Evolutionary conservation across 805 yeast species (phyloP), one percentile per base, ranked within the genome.

Genomic region (Candida tibetensis): DNA sequence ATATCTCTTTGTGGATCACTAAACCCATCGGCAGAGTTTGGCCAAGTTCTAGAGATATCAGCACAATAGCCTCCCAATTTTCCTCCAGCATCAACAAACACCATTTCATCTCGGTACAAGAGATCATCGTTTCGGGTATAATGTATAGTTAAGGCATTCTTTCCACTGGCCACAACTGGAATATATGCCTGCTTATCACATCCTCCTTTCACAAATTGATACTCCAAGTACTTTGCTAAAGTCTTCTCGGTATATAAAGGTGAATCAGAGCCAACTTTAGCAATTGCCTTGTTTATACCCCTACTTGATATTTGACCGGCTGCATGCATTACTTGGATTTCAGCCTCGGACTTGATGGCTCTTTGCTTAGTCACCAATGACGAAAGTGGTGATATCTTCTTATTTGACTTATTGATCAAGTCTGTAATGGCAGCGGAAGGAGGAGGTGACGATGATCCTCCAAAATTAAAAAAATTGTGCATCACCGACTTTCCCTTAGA

Each of bases 41-140:
- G 99, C 97, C 98, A 93, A 0, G 97, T 84, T 46, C 99, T 74
- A 2, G 98, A 90, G 32, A 93, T 93, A 61, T 93, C 99, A 1
- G 97, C 82, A 55, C 95, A 82, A 60, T 93, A 93, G 1, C 97
- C 97, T 28, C 98, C 99, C 30, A 83, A 59, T 34, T 85, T 76
- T 4, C 98, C 99, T 1, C 95, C 95, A 3, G 98, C 98, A 61
- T 93, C 99, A 3, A 93, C 89, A 19, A 93, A 76, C 5, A 89
- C 96, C 71, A 86, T 64, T 45, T 91, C 97, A 46, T 81, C 88
- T 30, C 76, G 74, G 40, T 76, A 75, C 45, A 93, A 71, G 9
- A 84, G 61, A 54, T 87, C 95, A 60, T 93, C 95, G 53, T 93
- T 93, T 42, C 95, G 71, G 0, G 96, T 90, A 59, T 93, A 93